Evolutionary conservation across 805 yeast genomes (phyloP).

Genomic region (Starmera pachycereana): DNA sequence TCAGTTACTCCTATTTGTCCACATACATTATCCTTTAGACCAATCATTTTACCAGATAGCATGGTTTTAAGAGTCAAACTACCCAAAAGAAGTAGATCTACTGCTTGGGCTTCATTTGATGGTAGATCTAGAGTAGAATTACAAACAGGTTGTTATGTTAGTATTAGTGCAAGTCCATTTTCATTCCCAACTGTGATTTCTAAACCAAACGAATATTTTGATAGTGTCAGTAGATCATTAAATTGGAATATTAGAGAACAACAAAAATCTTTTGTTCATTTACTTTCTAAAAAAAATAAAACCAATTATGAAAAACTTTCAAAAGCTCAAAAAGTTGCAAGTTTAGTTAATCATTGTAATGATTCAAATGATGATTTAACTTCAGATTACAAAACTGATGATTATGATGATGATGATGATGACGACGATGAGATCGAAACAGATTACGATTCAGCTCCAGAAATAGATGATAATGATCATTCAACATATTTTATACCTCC

Average conservation of each 20-base stretch:
- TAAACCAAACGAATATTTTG: slow-evolving; percentile 67
- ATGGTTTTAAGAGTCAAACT: slow-evolving; percentile 77
- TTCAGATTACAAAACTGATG: slow-evolving; percentile 1
- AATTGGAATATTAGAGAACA: slow-evolving; percentile 92
- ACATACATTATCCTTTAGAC: slow-evolving; percentile 87
- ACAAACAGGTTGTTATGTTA: slow-evolving; percentile 72
- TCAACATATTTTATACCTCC: slow-evolving; percentile 17
- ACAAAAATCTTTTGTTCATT: slow-evolving; percentile 69
- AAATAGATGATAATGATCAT: slow-evolving; percentile 17
- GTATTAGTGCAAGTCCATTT: slow-evolving; percentile 75
- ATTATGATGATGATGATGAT: slow-evolving; percentile 6
- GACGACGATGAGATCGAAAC: slow-evolving; percentile 11
- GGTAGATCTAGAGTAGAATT: slow-evolving; percentile 84
- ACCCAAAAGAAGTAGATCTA: slow-evolving; percentile 70
- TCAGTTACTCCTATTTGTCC: slow-evolving; percentile 95
- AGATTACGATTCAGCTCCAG: slow-evolving; percentile 17
- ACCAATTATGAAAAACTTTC: slow-evolving; percentile 26
- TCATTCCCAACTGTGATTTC: slow-evolving; percentile 90
- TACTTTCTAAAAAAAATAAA: slow-evolving; percentile 46
- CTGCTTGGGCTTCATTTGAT: slow-evolving; percentile 97
- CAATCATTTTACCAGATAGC: slow-evolving; percentile 88
- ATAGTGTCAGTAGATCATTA: slow-evolving; percentile 72
- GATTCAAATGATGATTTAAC: slow-evolving; percentile 1
- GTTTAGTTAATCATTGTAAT: slow-evolving; percentile 3
- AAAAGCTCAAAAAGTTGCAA: slow-evolving; percentile 12